A percentile compares a stretch with the other conserved stretches of the same genome.
These are phyloP conservation scores for Mycena capillaripes DNA, from an alignment of 768 basidiomycete species.

Conservation along the genomic window DNA sequence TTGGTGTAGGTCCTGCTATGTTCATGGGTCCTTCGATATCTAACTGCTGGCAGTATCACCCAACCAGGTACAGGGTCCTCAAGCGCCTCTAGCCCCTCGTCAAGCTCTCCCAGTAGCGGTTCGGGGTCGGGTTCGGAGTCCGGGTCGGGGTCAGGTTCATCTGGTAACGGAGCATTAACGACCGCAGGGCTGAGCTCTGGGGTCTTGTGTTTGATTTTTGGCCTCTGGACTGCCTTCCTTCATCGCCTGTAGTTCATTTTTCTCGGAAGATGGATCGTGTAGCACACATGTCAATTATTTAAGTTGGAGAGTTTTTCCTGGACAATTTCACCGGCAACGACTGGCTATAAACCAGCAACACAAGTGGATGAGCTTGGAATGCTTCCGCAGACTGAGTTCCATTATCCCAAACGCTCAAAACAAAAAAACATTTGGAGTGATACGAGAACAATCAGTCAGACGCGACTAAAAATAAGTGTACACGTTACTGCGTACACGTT, in stretches of 20 bases:
- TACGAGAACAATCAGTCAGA: too few species aligned
- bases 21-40: neutral
- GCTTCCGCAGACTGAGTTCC: too few species aligned
- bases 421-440: too few species aligned
- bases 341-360: too few species aligned
- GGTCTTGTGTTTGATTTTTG: neutral
- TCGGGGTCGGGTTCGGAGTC: neutral
- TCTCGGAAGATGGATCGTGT: too few species aligned
- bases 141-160: neutral
- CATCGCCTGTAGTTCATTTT: neutral
- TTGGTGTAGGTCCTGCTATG: neutral
- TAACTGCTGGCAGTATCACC: slow-evolving; percentile 5
- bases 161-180: neutral
- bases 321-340: too few species aligned
- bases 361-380: too few species aligned
- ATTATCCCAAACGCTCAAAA: too few species aligned
- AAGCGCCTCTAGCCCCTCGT: neutral
- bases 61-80: neutral
- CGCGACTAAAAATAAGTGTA: too few species aligned
- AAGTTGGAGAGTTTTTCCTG: too few species aligned
- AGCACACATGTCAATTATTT: too few species aligned
- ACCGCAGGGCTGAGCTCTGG: neutral
- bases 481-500: slow-evolving; percentile 32
- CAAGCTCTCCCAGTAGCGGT: neutral
- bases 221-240: neutral